phyloP scores from a whole-genome alignment of 2,329 filamentous ascomycete genomes.

The Aspergillus arachidicola region DNA sequence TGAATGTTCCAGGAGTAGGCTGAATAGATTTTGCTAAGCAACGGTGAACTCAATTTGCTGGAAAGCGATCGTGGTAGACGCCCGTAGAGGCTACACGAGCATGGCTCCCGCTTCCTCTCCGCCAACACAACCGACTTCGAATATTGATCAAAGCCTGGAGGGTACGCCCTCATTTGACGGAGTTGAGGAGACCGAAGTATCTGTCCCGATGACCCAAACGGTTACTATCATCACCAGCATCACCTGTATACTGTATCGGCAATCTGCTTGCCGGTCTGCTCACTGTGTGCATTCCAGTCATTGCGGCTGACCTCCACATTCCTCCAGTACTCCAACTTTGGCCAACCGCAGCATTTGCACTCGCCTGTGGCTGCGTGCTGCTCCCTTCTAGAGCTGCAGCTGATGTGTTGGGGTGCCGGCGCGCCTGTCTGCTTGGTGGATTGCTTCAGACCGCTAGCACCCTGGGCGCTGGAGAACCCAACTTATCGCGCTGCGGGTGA shows the following conservation, averaged over 20 bases:
- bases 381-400: background rate
- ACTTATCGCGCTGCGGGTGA: background rate
- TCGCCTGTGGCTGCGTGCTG: background rate
- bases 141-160: fast-evolving
- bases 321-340: background rate
- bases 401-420: background rate
- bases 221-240: background rate
- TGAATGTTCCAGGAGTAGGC: no score
- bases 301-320: background rate
- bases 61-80: background rate
- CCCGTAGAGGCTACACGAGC: background rate
- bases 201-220: background rate
- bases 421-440: background rate
- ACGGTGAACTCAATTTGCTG: background rate
- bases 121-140: background rate
- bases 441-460: background rate
- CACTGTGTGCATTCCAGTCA: background rate
- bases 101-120: background rate
- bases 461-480: background rate
- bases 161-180: background rate
- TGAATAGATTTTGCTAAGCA: no score
- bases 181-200: background rate
- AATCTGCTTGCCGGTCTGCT: background rate
- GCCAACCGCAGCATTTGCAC: background rate
- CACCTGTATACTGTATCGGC: background rate